phyloP scores from a whole-genome alignment of 148 eudicot species.

The Persicaria tinctoria region DNA sequence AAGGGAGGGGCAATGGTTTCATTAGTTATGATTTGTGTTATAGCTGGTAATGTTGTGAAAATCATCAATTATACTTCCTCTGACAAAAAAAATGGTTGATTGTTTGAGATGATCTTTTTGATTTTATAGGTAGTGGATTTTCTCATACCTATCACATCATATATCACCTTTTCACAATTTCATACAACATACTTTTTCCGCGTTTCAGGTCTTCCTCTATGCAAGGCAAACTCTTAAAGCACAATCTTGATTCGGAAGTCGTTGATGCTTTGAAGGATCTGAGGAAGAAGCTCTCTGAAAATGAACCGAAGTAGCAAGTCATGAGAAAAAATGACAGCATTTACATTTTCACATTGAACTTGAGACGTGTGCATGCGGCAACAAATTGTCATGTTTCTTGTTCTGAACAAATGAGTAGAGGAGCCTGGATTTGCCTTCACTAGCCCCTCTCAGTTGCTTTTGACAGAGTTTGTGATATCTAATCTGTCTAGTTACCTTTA shows the following conservation, averaged over 20 bases:
- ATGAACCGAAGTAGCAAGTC: constrained; percentile 24
- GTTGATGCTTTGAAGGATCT: constrained; percentile 91
- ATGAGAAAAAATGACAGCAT: background rate
- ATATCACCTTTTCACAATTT: too few relatives aligned
- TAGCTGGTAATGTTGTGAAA: too few relatives aligned
- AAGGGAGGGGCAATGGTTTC: too few relatives aligned
- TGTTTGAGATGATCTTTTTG: too few relatives aligned
- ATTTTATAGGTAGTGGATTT: too few relatives aligned
- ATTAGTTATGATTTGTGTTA: too few relatives aligned
- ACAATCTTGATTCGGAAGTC: constrained; percentile 78
- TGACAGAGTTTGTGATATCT: background rate
- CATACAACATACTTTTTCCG: background rate
- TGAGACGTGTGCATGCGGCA: background rate
- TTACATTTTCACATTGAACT: background rate
- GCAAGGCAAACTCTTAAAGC: constrained; percentile 86
- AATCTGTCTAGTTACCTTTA: background rate
- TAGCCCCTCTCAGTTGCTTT: background rate
- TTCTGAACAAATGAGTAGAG: background rate
- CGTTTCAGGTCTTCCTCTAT: constrained; percentile 62
- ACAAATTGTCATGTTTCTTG: background rate
- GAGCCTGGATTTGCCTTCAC: background rate
- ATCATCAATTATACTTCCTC: too few relatives aligned
- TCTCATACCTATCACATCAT: background rate
- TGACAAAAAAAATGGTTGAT: too few relatives aligned
- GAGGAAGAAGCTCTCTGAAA: constrained; percentile 55